Base-by-base conservation (phyloP, 495 filamentous ascomycete species). In the Trichoderma orchidacearum region DNA sequence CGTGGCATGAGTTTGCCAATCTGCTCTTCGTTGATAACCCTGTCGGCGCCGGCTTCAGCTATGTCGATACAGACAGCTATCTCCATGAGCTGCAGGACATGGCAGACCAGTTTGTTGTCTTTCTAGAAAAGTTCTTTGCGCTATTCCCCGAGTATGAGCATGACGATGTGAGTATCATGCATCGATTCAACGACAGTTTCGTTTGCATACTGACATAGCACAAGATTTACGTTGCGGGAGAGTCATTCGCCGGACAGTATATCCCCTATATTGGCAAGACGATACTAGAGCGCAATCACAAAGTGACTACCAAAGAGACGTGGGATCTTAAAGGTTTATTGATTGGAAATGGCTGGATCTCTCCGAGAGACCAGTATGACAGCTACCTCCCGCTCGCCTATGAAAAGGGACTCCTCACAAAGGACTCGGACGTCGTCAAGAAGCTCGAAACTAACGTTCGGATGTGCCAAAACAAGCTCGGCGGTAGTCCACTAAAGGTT, bases 301-400 rank as follows among this genome's bases (percentile, higher is more conserved):
- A 62, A 4, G 64, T 64, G 6, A 59, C 57, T 13, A 11, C 63
- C 8, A 61, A 65, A n/a, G 61, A 68, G 18, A 68, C 66, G 15
- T 97, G 93, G 94, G 86, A 87, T 27, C 68, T 98, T n/a, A 74
- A 80, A 56, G 94, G 94, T 15, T 75, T 98, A 32, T 67, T 98
- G 15, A 98, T 98, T 57, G 93, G 93, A 31, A 98, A 97, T 66
- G 93, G 92, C 21, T 98, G 94, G 94, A 90, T 97, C 59, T 87
- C 90, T 3, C 90, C 91, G 1, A 67, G 70, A 5, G 87, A 95
- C 54, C 93, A 98, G 67, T 98, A 97, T 66, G 81, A 85, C n/a
- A 77, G 92, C 2, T 95, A 96, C 62, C 74, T 95, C 21, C 73
- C 80, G 17, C 96, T 81, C 64, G 84, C 84, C 18, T 91, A 89